These are phyloP conservation scores for Ophiosphaerella korrae DNA, from an alignment of 2,329 filamentous ascomycete species.

Conservation along the genomic window DNA sequence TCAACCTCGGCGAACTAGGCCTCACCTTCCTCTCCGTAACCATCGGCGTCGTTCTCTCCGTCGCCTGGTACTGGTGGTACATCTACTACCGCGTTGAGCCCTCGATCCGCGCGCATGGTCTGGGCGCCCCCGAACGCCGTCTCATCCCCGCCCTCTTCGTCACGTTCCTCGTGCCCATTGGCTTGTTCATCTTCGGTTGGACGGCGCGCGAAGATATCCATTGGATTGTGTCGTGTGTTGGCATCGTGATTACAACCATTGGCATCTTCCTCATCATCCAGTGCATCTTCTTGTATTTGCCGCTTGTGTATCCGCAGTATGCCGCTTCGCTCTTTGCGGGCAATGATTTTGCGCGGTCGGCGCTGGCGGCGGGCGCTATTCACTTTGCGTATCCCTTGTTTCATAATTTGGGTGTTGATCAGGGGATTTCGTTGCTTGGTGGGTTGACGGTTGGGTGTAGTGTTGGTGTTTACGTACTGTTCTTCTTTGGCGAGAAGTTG, in stretches of 20 bases:
- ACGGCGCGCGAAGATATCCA: slow-evolving; percentile 65
- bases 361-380: slow-evolving; percentile 64
- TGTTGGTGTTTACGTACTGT: slow-evolving; percentile 65
- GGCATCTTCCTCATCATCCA: slow-evolving; percentile 53
- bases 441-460: slow-evolving; percentile 47
- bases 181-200: slow-evolving; percentile 71
- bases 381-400: slow-evolving; percentile 66
- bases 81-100: slow-evolving; percentile 74
- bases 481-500: slow-evolving; percentile 49
- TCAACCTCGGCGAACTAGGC: slow-evolving; percentile 72
- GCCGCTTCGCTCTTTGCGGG: slow-evolving; percentile 62
- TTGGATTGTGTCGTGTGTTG: slow-evolving; percentile 63
- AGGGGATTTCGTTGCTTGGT: slow-evolving; percentile 62
- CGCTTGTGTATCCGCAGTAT: slow-evolving; percentile 64
- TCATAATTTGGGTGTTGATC: slow-evolving; percentile 62
- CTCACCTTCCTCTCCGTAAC: slow-evolving; percentile 86
- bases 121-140: slow-evolving; percentile 72
- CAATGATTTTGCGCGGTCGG: slow-evolving; percentile 62
- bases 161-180: slow-evolving; percentile 65
- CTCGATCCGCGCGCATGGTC: slow-evolving; percentile 64
- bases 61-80: slow-evolving; percentile 71
- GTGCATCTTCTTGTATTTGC: slow-evolving; percentile 65
- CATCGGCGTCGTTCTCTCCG: slow-evolving; percentile 71
- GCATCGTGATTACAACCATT: slow-evolving; percentile 57
- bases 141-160: slow-evolving; percentile 71